Conservation (phyloP, 1,139 yeast genomes). For the Kodamaea ohmeri region DNA sequence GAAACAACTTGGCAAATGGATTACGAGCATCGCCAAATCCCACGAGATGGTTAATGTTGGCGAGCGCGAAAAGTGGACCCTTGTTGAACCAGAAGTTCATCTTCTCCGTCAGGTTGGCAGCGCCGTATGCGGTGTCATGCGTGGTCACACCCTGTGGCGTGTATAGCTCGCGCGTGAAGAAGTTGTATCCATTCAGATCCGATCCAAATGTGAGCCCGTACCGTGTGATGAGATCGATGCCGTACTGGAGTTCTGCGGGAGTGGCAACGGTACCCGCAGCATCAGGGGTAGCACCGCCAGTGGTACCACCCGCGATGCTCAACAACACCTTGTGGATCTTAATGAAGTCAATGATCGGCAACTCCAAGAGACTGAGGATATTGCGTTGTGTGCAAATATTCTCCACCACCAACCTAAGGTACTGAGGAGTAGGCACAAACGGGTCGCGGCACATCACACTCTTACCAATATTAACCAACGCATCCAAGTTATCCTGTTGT, state of each 20-base stretch:
- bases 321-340: conserved; percentile 61
- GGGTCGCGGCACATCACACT: conserved; percentile 78
- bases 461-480: conserved; percentile 73
- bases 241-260: conserved; percentile 39
- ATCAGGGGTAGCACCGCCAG: conserved; percentile 24
- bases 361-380: conserved; percentile 54
- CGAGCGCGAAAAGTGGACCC: conserved; percentile 70
- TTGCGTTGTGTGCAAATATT: conserved; percentile 73
- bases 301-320: conserved; percentile 37
- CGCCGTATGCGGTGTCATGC: conserved; percentile 15
- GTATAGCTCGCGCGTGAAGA: conserved; percentile 53
- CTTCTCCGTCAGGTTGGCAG: conserved; percentile 48
- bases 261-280: neutral
- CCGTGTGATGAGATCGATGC: conserved; percentile 63
- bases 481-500: conserved; percentile 75
- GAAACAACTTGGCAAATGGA: conserved; percentile 72
- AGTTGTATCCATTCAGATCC: conserved; percentile 63
- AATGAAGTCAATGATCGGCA: conserved; percentile 63
- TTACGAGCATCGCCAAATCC: conserved; percentile 75
- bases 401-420: conserved; percentile 71
- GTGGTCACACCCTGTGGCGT: conserved; percentile 32
- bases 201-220: conserved; percentile 72
- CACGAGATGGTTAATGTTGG: conserved; percentile 67
- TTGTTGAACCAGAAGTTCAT: conserved; percentile 74
- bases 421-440: conserved; percentile 77